Evolutionary conservation across 164 flowering plant species (phyloP).

Genomic region (Malania oleifera): DNA sequence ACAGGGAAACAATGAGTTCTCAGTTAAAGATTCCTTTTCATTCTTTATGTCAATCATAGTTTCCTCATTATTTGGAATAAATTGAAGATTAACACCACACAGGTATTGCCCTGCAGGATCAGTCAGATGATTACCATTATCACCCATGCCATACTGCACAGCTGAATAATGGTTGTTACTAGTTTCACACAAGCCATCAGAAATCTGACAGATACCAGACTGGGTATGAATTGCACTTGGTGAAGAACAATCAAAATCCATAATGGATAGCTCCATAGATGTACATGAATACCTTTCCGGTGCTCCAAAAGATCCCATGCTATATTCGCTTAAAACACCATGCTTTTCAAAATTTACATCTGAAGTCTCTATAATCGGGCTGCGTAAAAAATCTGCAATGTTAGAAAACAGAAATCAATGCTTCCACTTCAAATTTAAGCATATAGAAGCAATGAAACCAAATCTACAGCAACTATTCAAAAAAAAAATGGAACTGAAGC

Average conservation of each 20-base stretch:
- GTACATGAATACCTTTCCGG: constrained; percentile 16
- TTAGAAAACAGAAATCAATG: constrained; percentile 11
- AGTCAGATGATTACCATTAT: constrained; percentile 7
- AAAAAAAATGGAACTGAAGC: neutral
- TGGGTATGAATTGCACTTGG: constrained; percentile 15
- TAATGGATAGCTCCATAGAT: constrained; percentile 13
- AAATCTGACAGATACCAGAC: constrained; percentile 16
- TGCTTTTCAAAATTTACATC: constrained; percentile 4
- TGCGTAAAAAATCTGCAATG: constrained; percentile 28
- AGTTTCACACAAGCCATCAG: constrained; percentile 18
- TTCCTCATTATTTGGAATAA: constrained; percentile 11
- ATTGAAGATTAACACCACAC: constrained; percentile 12
- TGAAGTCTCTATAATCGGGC: constrained; percentile 10
- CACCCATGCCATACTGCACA: constrained; percentile 7
- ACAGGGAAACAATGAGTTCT: constrained; percentile 15
- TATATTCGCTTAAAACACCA: constrained; percentile 14
- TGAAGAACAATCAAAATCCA: constrained; percentile 18
- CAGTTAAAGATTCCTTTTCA: constrained; percentile 22
- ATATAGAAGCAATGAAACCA: constrained; percentile 3
- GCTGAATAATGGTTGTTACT: constrained; percentile 15
- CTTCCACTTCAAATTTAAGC: neutral
- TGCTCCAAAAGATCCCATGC: constrained; percentile 14
- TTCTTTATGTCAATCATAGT: constrained; percentile 8
- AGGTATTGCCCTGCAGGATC: constrained; percentile 7
- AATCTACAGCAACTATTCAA: neutral